These are phyloP conservation scores for Podaxis sp. DNA, from an alignment of 768 basidiomycete genomes.

Conservation along the genomic window DNA sequence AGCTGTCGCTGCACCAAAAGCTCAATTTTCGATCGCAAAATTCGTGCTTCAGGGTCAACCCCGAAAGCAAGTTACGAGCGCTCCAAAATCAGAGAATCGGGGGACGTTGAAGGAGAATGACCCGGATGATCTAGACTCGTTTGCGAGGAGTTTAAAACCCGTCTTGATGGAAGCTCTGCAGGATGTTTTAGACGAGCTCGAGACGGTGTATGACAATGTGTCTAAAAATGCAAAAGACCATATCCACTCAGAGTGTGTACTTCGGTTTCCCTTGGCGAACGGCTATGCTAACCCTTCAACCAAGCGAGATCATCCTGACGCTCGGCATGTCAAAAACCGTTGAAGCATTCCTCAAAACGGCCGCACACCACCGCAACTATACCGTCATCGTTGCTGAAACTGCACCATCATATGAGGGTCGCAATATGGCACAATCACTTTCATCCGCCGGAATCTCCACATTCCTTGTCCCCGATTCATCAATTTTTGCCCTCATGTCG, in stretches of 20 bases:
- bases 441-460: conserved; percentile 84
- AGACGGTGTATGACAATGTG: conserved; percentile 92
- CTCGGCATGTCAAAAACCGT: conserved; percentile 94
- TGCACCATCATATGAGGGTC: conserved; percentile 86
- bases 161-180: conserved; percentile 96
- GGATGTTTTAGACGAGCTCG: conserved; percentile 93
- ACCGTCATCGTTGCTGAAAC: conserved; percentile 97
- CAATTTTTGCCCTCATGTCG: conserved; percentile 93
- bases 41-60: conserved; percentile 82
- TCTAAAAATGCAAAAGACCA: conserved; percentile 94
- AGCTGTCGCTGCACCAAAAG: conserved; percentile 28
- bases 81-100: conserved; percentile 46
- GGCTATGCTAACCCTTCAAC: background rate
- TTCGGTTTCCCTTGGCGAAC: background rate
- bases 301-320: conserved; percentile 79
- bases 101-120: conserved; percentile 65
- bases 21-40: conserved; percentile 68
- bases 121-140: conserved; percentile 73
- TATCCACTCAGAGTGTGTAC: conserved; percentile 91
- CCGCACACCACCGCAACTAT: conserved; percentile 85
- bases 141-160: conserved; percentile 78
- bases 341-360: conserved; percentile 88
- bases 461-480: conserved; percentile 96
- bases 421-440: conserved; percentile 77
- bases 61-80: conserved; percentile 38